A percentile compares a stretch with the other conserved stretches of the same genome.
Conservation (phyloP, 805 yeast species). For the Lachancea nothofagi region DNA sequence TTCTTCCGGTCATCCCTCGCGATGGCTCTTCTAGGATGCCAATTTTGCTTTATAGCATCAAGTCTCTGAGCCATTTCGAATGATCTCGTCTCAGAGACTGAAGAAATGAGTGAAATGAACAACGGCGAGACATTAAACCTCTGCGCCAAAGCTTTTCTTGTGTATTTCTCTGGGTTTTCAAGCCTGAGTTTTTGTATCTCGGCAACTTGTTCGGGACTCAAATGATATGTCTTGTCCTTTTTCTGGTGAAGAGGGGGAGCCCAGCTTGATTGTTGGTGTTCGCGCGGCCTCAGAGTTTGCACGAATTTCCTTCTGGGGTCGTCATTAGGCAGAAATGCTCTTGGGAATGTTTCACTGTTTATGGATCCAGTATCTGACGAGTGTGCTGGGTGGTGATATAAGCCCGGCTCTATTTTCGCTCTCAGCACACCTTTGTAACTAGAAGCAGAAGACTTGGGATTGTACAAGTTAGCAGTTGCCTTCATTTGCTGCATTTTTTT, state of each 20-base stretch:
- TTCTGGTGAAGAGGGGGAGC: constrained; percentile 36
- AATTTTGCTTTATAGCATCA: constrained; percentile 39
- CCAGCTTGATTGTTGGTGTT: constrained; percentile 31
- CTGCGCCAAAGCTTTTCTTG: constrained; percentile 55
- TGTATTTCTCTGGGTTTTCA: constrained; percentile 56
- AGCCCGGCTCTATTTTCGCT: constrained; percentile 47
- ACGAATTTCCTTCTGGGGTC: constrained; percentile 50
- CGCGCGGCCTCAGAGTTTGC: constrained; percentile 34
- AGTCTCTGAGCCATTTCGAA: constrained; percentile 45
- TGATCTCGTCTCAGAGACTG: constrained; percentile 37
- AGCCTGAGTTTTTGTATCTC: constrained; percentile 54
- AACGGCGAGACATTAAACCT: constrained; percentile 49
- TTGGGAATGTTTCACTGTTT: constrained; percentile 52
- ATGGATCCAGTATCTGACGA: constrained; percentile 49
- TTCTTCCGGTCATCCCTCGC: constrained; percentile 55
- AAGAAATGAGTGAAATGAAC: constrained; percentile 51
- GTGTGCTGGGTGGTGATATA: constrained; percentile 59
- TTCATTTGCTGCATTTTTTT: constrained; percentile 18
- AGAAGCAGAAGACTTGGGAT: constrained; percentile 57
- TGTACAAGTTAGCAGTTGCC: constrained; percentile 38
- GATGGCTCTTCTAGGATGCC: constrained; percentile 43
- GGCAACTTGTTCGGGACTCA: constrained; percentile 51
- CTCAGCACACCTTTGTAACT: constrained; percentile 48
- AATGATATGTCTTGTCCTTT: constrained; percentile 43
- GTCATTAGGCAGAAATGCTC: constrained; percentile 55